A percentile compares a stretch with the other conserved stretches of the same genome.
phyloP scores from a whole-genome alignment of 129 eudicot species.

The Flaveria brownii region DNA sequence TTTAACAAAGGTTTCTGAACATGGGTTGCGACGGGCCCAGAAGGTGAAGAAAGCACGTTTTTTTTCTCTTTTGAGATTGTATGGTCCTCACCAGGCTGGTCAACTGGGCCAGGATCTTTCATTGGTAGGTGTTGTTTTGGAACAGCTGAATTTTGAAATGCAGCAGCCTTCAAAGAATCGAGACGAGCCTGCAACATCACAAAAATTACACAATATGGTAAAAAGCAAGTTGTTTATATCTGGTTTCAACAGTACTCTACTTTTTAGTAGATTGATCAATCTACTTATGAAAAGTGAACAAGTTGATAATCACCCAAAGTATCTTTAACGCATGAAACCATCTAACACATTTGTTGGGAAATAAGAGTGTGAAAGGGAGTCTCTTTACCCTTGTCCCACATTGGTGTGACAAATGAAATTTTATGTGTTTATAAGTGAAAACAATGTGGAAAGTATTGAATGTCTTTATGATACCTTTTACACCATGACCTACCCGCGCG shows the following conservation, averaged over 20 bases:
- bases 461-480: too few species aligned
- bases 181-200: slow-evolving; percentile 57
- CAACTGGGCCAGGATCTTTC: slow-evolving; percentile 40
- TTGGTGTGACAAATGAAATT: too few species aligned
- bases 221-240: background rate
- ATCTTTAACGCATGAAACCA: background rate
- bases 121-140: slow-evolving; percentile 63
- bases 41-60: slow-evolving; percentile 41
- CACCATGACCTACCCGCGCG: too few species aligned
- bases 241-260: background rate
- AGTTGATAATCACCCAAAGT: background rate
- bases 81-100: slow-evolving; percentile 53
- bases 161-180: slow-evolving; percentile 47
- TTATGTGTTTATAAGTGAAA: too few species aligned
- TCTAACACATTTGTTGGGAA: too few species aligned
- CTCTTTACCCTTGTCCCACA: too few species aligned
- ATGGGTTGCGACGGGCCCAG: slow-evolving; percentile 39
- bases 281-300: background rate
- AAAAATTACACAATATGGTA: background rate
- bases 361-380: too few species aligned
- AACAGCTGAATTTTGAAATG: slow-evolving; percentile 49
- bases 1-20: slow-evolving; percentile 41
- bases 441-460: too few species aligned
- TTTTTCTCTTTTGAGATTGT: slow-evolving; percentile 46
- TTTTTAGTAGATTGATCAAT: background rate